Percentiles rank a stretch among this genome's conserved stretches.
These are phyloP conservation scores for Trichoderma sp. DNA, from an alignment of 2,329 filamentous ascomycete species.

Conservation along the genomic window DNA sequence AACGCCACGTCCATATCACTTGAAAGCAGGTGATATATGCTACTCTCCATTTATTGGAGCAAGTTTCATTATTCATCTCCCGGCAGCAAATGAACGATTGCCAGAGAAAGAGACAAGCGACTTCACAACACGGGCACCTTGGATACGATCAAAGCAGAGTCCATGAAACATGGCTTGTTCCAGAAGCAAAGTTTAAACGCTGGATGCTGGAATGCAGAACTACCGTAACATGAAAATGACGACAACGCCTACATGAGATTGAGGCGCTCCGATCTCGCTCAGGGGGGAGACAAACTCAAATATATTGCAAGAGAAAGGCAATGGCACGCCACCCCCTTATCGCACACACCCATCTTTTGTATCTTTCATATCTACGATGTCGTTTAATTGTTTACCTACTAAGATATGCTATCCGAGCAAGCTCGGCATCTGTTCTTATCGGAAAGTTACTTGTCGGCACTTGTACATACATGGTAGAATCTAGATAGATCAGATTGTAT, in stretches of 20 bases:
- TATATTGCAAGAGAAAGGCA: background rate
- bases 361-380: background rate
- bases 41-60: background rate
- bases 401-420: background rate
- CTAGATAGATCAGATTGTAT: background rate
- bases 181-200: background rate
- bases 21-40: background rate
- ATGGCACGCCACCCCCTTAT: background rate
- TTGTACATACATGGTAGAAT: background rate
- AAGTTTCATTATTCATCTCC: background rate
- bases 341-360: background rate
- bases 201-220: background rate
- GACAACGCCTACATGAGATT: background rate
- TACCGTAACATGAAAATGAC: background rate
- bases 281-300: background rate
- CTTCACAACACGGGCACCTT: background rate
- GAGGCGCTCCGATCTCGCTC: slow-evolving; percentile 7
- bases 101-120: background rate
- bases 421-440: background rate
- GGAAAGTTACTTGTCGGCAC: background rate
- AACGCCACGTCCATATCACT: background rate
- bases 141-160: background rate
- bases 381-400: background rate
- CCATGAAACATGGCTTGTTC: background rate
- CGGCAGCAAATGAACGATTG: background rate